Conservation (phyloP, 371 early-diverging fungal species). For the Mucor racemosus region DNA sequence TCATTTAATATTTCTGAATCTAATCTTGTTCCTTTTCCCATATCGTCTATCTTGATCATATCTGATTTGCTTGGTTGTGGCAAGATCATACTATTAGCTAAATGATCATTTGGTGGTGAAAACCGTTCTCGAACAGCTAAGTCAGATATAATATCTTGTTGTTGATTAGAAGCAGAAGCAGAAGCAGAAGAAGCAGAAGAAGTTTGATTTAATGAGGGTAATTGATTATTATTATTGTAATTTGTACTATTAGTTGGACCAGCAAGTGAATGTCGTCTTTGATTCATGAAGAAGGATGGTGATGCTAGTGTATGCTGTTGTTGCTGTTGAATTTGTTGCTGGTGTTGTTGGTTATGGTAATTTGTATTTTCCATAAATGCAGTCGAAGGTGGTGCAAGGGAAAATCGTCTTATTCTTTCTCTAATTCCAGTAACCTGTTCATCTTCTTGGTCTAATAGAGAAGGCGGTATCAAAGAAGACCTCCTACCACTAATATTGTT, state of each 20-base stretch:
- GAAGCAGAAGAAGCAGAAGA: not conserved
- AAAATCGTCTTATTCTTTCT: constrained; percentile 43
- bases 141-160: not conserved
- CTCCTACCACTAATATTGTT: not conserved
- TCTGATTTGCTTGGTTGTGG: constrained; percentile 1
- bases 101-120: not conserved
- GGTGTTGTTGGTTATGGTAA: not conserved
- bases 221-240: not conserved
- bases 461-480: constrained; percentile 12
- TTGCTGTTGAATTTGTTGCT: not conserved
- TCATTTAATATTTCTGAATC: constrained; percentile 50
- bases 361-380: constrained; percentile 1
- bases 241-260: constrained; percentile 22
- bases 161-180: not conserved
- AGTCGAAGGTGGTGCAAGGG: constrained; percentile 26
- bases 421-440: constrained; percentile 9
- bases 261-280: constrained; percentile 46
- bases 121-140: constrained; percentile 11
- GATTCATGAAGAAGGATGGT: constrained; percentile 14
- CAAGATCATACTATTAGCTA: not conserved
- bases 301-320: not conserved
- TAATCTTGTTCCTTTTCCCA: constrained; percentile 62
- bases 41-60: constrained; percentile 33
- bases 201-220: not conserved
- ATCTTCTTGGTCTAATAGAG: constrained; percentile 21